phyloP scores from a whole-genome alignment of 306 rosid genomes.

The Dalbergia oliveri region DNA sequence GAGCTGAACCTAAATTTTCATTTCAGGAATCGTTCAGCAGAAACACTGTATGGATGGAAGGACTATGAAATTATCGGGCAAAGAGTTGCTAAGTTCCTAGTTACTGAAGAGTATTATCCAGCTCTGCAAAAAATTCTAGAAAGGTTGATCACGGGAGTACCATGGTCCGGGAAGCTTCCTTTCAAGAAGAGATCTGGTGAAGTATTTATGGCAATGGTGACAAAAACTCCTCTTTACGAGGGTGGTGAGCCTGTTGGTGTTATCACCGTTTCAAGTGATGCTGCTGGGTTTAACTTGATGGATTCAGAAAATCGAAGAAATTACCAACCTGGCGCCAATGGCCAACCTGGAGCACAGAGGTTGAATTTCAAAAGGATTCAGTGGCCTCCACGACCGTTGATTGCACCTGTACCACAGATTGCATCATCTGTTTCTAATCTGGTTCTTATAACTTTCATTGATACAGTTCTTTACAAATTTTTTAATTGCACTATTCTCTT shows the following conservation, averaged over 20 bases:
- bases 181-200: constrained; percentile 74
- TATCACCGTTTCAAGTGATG: constrained; percentile 72
- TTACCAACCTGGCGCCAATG: constrained; percentile 36
- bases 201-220: constrained; percentile 66
- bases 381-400: constrained; percentile 59
- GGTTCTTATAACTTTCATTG: constrained; percentile 52
- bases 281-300: constrained; percentile 46
- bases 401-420: constrained; percentile 62
- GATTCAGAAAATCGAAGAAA: constrained; percentile 46
- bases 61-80: constrained; percentile 67
- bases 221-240: constrained; percentile 70
- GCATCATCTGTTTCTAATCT: constrained; percentile 79
- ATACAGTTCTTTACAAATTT: constrained; percentile 19
- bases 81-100: constrained; percentile 51
- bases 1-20: constrained; percentile 3
- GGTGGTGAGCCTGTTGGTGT: constrained; percentile 64
- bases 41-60: constrained; percentile 79
- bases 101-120: constrained; percentile 57
- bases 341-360: constrained; percentile 47
- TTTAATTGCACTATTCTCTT: constrained; percentile 1
- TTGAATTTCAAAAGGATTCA: constrained; percentile 57
- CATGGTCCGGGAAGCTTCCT: constrained; percentile 84
- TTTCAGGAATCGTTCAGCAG: constrained; percentile 74
- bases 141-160: constrained; percentile 54
- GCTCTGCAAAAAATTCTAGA: constrained; percentile 59